Evolutionary conservation across 345 rosid species (phyloP).

Genomic region (Salix caprea): DNA sequence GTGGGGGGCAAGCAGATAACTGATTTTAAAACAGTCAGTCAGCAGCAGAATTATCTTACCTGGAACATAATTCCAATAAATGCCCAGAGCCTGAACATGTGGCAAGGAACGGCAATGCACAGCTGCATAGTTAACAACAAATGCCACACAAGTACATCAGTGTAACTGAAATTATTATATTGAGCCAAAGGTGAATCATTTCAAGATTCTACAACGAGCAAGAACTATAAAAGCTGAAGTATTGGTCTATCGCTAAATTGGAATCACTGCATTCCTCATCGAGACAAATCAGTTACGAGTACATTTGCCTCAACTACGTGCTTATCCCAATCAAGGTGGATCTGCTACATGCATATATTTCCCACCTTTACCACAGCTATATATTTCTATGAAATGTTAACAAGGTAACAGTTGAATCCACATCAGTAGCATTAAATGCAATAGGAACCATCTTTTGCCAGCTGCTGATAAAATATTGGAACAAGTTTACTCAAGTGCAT

Average conservation of each 20-base stretch:
- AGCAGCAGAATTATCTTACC: slow-evolving; percentile 34
- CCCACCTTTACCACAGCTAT: not conserved
- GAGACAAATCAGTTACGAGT: not conserved
- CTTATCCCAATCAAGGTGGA: not conserved
- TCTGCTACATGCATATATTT: not conserved
- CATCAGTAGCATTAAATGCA: not conserved
- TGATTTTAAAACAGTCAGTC: not conserved
- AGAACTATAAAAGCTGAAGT: not conserved
- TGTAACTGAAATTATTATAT: not conserved
- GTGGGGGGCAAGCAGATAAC: not conserved
- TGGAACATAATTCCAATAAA: slow-evolving; percentile 93
- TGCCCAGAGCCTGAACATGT: slow-evolving; percentile 90
- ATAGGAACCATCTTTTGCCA: not conserved
- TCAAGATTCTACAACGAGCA: not conserved
- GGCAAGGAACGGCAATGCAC: slow-evolving; percentile 96
- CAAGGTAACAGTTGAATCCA: not conserved
- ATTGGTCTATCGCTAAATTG: not conserved
- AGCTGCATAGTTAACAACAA: slow-evolving; percentile 39
- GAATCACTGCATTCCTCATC: not conserved
- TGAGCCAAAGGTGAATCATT: not conserved
- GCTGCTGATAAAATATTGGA: no score
- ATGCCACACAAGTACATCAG: not conserved
- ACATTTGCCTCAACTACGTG: not conserved
- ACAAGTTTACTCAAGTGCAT: no score
- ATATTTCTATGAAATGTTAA: not conserved